Evolutionary conservation across 306 rosid genomes (phyloP), one percentile per base, ranked within the genome.

Genomic region (Begonia fuchsioides): DNA sequence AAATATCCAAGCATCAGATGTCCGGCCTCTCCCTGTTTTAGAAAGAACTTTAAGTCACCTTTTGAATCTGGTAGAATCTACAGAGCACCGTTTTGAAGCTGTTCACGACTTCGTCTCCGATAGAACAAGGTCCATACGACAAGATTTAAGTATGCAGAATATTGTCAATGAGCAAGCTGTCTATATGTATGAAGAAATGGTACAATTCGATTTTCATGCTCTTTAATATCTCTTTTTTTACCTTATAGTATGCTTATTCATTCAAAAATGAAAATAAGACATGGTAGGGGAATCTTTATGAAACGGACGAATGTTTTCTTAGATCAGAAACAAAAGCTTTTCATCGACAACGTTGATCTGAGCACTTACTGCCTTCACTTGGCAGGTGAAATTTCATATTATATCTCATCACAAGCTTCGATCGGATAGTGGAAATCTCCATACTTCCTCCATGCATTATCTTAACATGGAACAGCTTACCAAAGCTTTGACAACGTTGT

Each of bases 61-160:
- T 55, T 39, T 79, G 50, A 72, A 60, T 35, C 63, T 90, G 63
- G 58, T 76, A 65, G 77, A 81, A 50, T 59, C 84, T 32, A 51
- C 59, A 44, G 78, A 81, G 20, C 74, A 68, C 58, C 73, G 82
- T 9, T 84, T 84, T 63, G 84, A 81, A 81, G 93, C 75, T 58
- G 61, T 81, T 71, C 87, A 84, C 49, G 95, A 79, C 74, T 84
- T 90, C 67, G 41, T 84, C 35, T 90, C 79, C 50, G 97, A 84
- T 68, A 82, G 97, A 68, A 84, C 87, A 44, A 84, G 97, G 67
- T 90, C 97, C 45, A 76, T 90, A 54, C 72, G 95, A 32, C 97
- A 90, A 63, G 97, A 90, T 74, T 72, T 90, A 47, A 74, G 84
- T n/a, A 79, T 81, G 83, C 97, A 90, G 62, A 68, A 65, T 65